A percentile compares a stretch with the other conserved stretches of the same genome.
These are phyloP conservation scores for Cutaneotrichosporon sp. DNA, from an alignment of 1,284 basidiomycete species.

Conservation along the genomic window DNA sequence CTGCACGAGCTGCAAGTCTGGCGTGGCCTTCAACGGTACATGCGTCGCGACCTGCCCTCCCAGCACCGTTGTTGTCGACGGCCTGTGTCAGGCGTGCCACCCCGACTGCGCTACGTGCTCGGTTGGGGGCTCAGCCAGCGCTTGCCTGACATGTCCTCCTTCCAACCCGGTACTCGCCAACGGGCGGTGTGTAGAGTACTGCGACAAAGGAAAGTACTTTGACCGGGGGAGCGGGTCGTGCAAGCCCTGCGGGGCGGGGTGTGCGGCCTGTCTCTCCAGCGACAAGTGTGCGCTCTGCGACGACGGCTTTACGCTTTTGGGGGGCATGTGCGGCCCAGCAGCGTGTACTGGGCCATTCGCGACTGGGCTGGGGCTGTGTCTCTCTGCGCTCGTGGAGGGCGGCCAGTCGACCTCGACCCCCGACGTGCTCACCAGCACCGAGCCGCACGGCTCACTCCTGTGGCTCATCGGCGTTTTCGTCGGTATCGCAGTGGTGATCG, in stretches of 20 bases:
- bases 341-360: conserved; percentile 30
- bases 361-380: conserved; percentile 43
- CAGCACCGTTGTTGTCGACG: conserved; percentile 29
- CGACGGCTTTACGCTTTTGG: conserved; percentile 26
- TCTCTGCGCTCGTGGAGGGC: conserved; percentile 31
- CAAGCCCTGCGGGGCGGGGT: conserved; percentile 37
- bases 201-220: conserved; percentile 37
- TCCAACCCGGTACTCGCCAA: conserved; percentile 38
- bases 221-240: conserved; percentile 33
- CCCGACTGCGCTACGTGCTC: conserved; percentile 47
- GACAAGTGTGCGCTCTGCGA: conserved; percentile 44
- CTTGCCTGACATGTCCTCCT: conserved; percentile 43
- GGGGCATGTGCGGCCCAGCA: conserved; percentile 38
- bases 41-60: conserved; percentile 45
- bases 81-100: conserved; percentile 44
- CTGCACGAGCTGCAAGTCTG: conserved; percentile 40
- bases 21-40: conserved; percentile 37
- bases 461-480: background rate
- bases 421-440: background rate
- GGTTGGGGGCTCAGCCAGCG: conserved; percentile 10
- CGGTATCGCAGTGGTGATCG: conserved; percentile 10
- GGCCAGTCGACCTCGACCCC: background rate
- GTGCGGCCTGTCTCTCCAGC: conserved; percentile 34
- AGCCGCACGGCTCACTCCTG: conserved; percentile 2
- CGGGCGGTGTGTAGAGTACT: conserved; percentile 44